These are phyloP conservation scores for Astrocystis sublimbata DNA, from an alignment of 495 filamentous ascomycete genomes.

Conservation along the genomic window DNA sequence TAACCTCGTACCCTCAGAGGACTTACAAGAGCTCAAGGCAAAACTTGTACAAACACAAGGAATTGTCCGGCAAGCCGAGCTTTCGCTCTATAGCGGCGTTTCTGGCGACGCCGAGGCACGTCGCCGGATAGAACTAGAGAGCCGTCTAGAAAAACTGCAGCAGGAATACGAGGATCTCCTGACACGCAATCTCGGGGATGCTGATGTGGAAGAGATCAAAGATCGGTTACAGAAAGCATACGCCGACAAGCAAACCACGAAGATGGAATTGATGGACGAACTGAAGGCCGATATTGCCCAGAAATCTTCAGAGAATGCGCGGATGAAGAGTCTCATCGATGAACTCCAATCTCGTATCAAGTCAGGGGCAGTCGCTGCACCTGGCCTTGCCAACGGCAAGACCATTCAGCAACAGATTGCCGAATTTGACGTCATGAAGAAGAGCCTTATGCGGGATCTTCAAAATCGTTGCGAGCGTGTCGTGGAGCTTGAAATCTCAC, in stretches of 20 bases:
- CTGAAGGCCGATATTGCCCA: slow-evolving; percentile 69
- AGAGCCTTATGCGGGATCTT: slow-evolving; percentile 96
- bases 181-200: slow-evolving; percentile 73
- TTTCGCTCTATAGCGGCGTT: slow-evolving; percentile 61
- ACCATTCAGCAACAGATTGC: slow-evolving; percentile 96
- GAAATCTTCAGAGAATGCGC: slow-evolving; percentile 74
- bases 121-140: slow-evolving; percentile 71
- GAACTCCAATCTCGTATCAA: slow-evolving; percentile 71
- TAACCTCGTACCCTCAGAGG: slow-evolving; percentile 78
- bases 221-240: slow-evolving; percentile 74
- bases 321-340: slow-evolving; percentile 72
- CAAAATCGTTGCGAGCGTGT: slow-evolving; percentile 98
- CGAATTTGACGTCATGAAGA: slow-evolving; percentile 99
- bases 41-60: slow-evolving; percentile 86
- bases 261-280: slow-evolving; percentile 68
- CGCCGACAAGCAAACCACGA: slow-evolving; percentile 67
- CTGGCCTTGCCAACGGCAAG: slow-evolving; percentile 71
- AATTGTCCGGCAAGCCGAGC: slow-evolving; percentile 88
- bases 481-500: slow-evolving; percentile 93
- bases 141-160: slow-evolving; percentile 68
- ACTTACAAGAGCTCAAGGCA: slow-evolving; percentile 71
- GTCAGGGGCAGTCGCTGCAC: slow-evolving; percentile 55
- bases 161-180: slow-evolving; percentile 80
- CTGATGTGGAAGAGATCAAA: slow-evolving; percentile 83
- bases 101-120: slow-evolving; percentile 64